phyloP scores from a whole-genome alignment of 2,329 filamentous ascomycete species.

The Xylariaceae sp. region DNA sequence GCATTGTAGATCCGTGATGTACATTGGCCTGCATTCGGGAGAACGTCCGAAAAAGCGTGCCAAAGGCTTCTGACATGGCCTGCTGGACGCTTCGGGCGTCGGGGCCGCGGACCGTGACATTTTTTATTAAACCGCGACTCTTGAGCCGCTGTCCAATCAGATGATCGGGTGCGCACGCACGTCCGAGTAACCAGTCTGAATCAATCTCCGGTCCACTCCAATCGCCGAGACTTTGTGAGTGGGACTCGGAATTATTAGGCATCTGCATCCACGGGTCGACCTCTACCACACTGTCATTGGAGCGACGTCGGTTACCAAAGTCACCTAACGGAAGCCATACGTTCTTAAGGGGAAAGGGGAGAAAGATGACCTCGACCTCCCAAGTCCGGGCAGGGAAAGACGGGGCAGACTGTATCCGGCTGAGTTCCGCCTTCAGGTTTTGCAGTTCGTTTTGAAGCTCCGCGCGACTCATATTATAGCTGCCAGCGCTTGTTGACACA shows the following conservation, averaged over 20 bases:
- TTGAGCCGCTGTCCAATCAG: constrained; percentile 66
- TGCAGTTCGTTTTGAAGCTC: constrained; percentile 51
- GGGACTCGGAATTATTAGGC: constrained; percentile 46
- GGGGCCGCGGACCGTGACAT: constrained; percentile 55
- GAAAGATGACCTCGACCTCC: constrained; percentile 71
- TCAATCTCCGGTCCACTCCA: constrained; percentile 45
- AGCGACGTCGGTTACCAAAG: constrained; percentile 40
- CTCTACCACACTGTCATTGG: constrained; percentile 31
- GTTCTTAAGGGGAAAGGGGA: constrained; percentile 62
- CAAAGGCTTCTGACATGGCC: constrained; percentile 61
- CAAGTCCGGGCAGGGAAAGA: constrained; percentile 61
- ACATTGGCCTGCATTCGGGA: constrained; percentile 34
- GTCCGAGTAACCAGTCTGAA: constrained; percentile 62
- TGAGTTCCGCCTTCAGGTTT: constrained; percentile 47
- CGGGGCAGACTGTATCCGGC: constrained; percentile 53
- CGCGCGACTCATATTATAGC: constrained; percentile 38
- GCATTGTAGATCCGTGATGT: constrained; percentile 32
- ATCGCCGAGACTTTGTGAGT: constrained; percentile 46
- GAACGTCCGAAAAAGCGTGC: constrained; percentile 48
- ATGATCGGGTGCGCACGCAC: constrained; percentile 61
- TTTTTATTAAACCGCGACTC: constrained; percentile 68
- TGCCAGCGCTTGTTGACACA: constrained; percentile 41
- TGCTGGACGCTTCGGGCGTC: constrained; percentile 65
- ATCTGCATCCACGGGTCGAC: constrained; percentile 54
- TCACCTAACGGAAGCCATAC: constrained; percentile 51